Base-by-base conservation (phyloP, 2,329 filamentous ascomycete species). In the Chalaropsis thielavioides region DNA sequence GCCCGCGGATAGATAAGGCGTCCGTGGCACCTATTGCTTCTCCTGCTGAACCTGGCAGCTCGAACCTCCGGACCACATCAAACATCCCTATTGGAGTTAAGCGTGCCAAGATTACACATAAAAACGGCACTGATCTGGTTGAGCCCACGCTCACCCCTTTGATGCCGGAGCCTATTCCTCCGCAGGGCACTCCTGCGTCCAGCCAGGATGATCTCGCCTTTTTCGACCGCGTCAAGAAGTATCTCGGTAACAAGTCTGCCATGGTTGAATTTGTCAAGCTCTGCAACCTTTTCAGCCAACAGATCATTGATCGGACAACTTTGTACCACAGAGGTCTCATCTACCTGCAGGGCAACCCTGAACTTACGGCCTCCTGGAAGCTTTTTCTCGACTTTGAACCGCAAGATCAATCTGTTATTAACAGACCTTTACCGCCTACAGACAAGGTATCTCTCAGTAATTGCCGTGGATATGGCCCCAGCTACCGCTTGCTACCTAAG, bases 201-300 rank as follows among this genome's bases (percentile, higher is more conserved):
- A 88, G 83, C 27, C 82, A 86, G 64, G 92, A 97, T 66, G 92
- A 97, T 72, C 81, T 97, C 63, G 85, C 85, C 1, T 97, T 97
- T 76, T 99, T 99, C 71, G 94, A 99, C 68, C 87, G 91, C 7
- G 91, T 94, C 19, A 97, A 96, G 81, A 99, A 99, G 75, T 92
- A 88, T 71, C 90, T 99, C 66, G 86, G 88, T 68, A 97, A 97
- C 74, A 89, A 95, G 73, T 88, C 90, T 65, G 87, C 87, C 2
- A 95, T 95, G 81, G 92, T 89, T 70, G 94, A 99, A 74, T 99
- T 99, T 75, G 77, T 99, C 69, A 99, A 99, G 77, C 83, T 99
- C 6, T 94, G 92, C 78, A 99, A 97, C 70, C 81, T 99, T 38
- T 99, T 90, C 77, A 94, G 89, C 24, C 89, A 95, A 71, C 92